Base-by-base conservation (phyloP, 306 rosid genomes). In the Quercus glauca region DNA sequence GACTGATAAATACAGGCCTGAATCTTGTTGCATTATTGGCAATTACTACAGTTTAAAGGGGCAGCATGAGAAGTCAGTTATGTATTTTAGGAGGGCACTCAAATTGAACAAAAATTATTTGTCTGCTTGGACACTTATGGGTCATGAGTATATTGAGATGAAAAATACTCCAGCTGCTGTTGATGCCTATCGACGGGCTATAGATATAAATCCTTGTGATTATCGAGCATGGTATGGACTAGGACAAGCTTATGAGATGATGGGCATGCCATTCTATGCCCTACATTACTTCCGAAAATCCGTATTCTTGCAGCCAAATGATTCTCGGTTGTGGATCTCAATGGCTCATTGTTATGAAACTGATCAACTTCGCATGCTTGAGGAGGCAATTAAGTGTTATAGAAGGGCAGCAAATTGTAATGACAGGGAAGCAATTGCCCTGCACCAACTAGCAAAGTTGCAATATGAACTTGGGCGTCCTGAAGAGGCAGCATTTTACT, bases 221-320 rank as follows among this genome's bases (percentile, higher is more conserved):
- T 96, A 96, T 86, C 94, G 96, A 78, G 99, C 99, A 73, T 96
- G 99, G 99, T 96, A 96, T 83, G 99, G 99, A 55, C 85, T 96
- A 10, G 99, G 99, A 74, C 99, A 96, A 78, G 98, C 99, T 28
- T 96, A 96, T 81, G 99, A 96, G 88, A 96, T 96, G 97, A 96
- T 96, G 99, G 88, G 89, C 11, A 96, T 93, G 99, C 97, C 93
- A 67, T 88, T 90, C 45, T 96, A 96, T 81, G 98, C 98, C 4
- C 97, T 96, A 65, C 93, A 96, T 85, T 96, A 96, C 93, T 96
- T 93, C 90, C 85, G 85, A 69, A 93, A 93, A 80, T 86, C 99
- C 2, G 99, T 90, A 55, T 96, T 91, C 86, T 88, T 93, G 87
- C 99, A 96, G 88, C 94, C 96, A 21, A 91, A 76, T 55, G 99